Base-by-base conservation (phyloP, 257 asterid species). In the Solanum pennellii region DNA sequence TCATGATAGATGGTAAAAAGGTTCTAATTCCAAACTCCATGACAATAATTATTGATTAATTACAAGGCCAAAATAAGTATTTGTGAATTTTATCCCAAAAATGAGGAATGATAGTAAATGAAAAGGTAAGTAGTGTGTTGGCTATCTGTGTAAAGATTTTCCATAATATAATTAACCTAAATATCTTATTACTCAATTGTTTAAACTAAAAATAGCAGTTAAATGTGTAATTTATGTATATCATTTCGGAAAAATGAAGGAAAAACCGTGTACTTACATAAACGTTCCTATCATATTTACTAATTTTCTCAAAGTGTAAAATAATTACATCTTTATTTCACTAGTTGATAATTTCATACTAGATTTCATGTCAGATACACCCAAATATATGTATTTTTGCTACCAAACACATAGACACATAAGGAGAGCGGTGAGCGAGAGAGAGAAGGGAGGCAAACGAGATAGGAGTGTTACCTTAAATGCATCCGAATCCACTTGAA, bases 71-170 rank as follows among this genome's bases (percentile, higher is more conserved):
- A 16, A 8, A 16, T 33, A 7, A 18, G 11, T 14, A 14, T 68
- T 29, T 68, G 75, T 14, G 1, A 1, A 14, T 68, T 68, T 68
- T 68, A 14, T 52, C 23, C 39, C 1, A 27, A 68, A 27, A 3
- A 14, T 68, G 29, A 62, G 6, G 21, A n/a, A 62, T 5, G 16
- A 11, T 23, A 3, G 7, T 62, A 65, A 65, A n/a, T 11, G 31
- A 65, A n/a, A 65, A n/a, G 0, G 33, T 5, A n/a, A 65, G 33
- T 2, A 25, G 1, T 69, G 1, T 9, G 3, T 3, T 12, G 11
- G 76, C 12, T 69, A 29, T 69, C 7, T 69, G 1, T 69, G 41
- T 18, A 56, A 56, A 18, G 11, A 56, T 7, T 6, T 56, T 18
- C 65, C n/a, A 8, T 7, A 5, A 11, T 18, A 56, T 6, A 56